phyloP scores from a whole-genome alignment of 345 rosid species.

The Pugionium cornutum region DNA sequence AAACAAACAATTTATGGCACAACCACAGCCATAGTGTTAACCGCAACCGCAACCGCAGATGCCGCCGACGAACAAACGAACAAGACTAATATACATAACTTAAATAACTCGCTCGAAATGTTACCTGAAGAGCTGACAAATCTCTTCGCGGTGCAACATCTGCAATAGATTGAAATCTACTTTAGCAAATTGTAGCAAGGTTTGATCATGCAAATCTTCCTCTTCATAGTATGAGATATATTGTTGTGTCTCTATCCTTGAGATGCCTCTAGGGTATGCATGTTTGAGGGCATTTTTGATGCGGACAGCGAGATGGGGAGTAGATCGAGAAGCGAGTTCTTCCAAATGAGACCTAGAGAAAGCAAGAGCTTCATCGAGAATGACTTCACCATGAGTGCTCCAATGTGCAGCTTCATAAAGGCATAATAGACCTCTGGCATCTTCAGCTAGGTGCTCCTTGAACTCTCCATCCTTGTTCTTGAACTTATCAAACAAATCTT shows the following conservation, averaged over 20 bases:
- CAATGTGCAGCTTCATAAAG: conserved; percentile 37
- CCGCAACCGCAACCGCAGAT: no score
- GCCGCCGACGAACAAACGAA: no score
- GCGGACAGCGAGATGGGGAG: conserved; percentile 14
- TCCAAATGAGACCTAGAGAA: conserved; percentile 16
- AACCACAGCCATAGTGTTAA: no score
- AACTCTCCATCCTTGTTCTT: conserved; percentile 17
- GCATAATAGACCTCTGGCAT: conserved; percentile 22
- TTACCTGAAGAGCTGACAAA: no score
- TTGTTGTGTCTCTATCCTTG: conserved; percentile 31
- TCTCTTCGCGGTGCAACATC: no score
- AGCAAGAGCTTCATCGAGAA: conserved; percentile 22
- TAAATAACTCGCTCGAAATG: no score
- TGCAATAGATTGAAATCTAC: no score
- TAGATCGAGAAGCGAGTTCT: not conserved
- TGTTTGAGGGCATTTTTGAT: conserved; percentile 30
- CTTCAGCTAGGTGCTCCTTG: not conserved
- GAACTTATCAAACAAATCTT: not conserved
- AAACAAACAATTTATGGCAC: no score
- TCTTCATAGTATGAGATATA: not conserved
- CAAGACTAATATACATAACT: no score
- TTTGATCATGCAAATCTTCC: no score
- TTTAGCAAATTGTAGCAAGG: no score
- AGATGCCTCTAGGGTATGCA: conserved; percentile 27
- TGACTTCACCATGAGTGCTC: conserved; percentile 30